These are phyloP conservation scores for Psidium guajava DNA, from an alignment of 345 rosid species.

Conservation along the genomic window DNA sequence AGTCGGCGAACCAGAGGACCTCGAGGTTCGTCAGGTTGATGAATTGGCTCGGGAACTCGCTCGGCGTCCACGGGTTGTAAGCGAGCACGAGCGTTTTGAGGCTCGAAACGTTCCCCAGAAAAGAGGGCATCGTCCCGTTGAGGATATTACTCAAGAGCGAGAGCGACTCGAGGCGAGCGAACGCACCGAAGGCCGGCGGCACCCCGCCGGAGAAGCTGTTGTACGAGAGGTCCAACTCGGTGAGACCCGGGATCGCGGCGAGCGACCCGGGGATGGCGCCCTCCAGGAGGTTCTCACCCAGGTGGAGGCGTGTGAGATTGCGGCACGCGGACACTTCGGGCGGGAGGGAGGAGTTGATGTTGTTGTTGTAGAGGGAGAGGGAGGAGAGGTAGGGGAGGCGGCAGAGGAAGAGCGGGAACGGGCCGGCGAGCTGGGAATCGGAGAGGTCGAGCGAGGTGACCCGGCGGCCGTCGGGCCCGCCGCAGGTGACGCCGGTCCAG, in stretches of 20 bases:
- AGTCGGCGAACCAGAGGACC: slow-evolving; percentile 44
- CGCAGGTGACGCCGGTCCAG: slow-evolving; percentile 69
- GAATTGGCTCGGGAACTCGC: slow-evolving; percentile 36
- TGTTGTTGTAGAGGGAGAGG: slow-evolving; percentile 37
- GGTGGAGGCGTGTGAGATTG: slow-evolving; percentile 25
- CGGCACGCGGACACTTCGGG: slow-evolving; percentile 34
- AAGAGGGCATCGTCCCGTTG: slow-evolving; percentile 36
- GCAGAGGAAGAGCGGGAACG: slow-evolving; percentile 71
- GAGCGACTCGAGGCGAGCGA: slow-evolving; percentile 37
- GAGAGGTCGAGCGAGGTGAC: slow-evolving; percentile 55
- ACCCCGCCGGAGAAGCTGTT: slow-evolving; percentile 62
- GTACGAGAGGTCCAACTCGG: slow-evolving; percentile 15
- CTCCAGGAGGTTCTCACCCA: slow-evolving; percentile 31
- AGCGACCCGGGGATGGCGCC: slow-evolving; percentile 54
- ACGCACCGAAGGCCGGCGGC: slow-evolving; percentile 41
- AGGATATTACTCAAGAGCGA: slow-evolving; percentile 44
- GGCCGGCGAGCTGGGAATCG: slow-evolving; percentile 38
- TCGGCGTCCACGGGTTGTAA: slow-evolving; percentile 48
- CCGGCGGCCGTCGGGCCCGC: slow-evolving; percentile 6
- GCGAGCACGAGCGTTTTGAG: slow-evolving; percentile 40
- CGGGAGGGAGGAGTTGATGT: slow-evolving; percentile 56
- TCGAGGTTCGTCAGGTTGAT: slow-evolving; percentile 46
- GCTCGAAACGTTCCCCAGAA: slow-evolving; percentile 51
- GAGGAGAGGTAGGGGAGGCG: slow-evolving; percentile 42
- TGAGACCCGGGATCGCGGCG: slow-evolving; percentile 35